Base-by-base conservation (phyloP, 169 alveolate genomes). In the Toxoplasma gondii region DNA sequence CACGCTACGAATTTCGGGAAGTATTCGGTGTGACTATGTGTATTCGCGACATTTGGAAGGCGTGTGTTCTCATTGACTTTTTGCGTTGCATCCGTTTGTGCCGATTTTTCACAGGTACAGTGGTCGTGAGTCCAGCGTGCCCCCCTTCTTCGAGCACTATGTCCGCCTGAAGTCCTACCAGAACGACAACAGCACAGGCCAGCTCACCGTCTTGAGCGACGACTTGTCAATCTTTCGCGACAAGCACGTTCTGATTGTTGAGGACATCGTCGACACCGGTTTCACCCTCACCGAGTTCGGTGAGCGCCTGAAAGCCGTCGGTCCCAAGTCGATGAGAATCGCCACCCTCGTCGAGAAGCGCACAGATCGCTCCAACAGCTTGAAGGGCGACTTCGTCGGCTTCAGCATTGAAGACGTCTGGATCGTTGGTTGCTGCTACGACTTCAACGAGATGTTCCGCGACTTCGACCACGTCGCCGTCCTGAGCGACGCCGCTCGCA, bases 201-300 rank as follows among this genome's bases (percentile, higher is more conserved):
- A 88, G 84, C 92, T 95, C 91, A 44, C 87, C 53, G 94, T 95
- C 22, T 34, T 93, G 19, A 39, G 94, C 41, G 98, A 97, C 83
- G 97, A 97, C 49, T 93, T 97, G 92, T 94, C 97, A 22, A 74
- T 95, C 84, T 88, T 97, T 34, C 67, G 74, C 69, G 97, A 74
- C 41, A 96, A 97, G 70, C 94, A 97, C 53, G 97, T 97, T n/a
- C 95, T 97, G 38, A 94, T 97, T 36, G 97, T 96, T 43, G 98
- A 97, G 88, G 98, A 97, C 92, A 96, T 97, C 54, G 95, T 97
- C 31, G 97, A 97, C 92, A 97, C 98, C 10, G 96, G 96, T 27
- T 67, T 69, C 45, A 95, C 96, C 1, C 94, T 96, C 41, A 86
- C 93, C 39, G 94, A 96, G 80, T 91, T 96, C 84, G 84, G 95